Evolutionary conservation across 1,284 basidiomycete species (phyloP).

Genomic region (Mycena sp.): DNA sequence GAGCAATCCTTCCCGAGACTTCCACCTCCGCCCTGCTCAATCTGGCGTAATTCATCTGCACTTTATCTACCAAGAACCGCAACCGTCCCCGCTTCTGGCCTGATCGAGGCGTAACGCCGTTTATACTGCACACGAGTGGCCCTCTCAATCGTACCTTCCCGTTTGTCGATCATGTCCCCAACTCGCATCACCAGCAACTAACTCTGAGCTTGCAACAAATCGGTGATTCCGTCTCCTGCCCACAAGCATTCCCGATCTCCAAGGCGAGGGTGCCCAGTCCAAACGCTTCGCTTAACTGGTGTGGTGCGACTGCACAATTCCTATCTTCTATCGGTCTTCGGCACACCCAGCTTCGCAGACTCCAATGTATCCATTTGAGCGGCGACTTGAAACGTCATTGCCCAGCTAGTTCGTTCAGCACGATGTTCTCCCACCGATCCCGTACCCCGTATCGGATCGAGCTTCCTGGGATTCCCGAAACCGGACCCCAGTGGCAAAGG

Average conservation of each 20-base stretch:
- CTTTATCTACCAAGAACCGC: constrained; percentile 1
- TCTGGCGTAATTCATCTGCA: background rate
- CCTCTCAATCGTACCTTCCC: constrained; percentile 11
- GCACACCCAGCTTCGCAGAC: constrained; percentile 12
- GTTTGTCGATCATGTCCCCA: constrained; percentile 22
- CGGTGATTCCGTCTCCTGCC: constrained; percentile 19
- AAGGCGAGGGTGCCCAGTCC: background rate
- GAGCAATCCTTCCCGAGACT: constrained; percentile 6
- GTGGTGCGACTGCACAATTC: constrained; percentile 20
- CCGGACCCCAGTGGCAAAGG: constrained; percentile 13
- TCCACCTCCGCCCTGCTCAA: background rate
- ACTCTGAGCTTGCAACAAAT: constrained; percentile 23
- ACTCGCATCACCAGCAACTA: constrained; percentile 12
- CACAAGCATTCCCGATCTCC: constrained; percentile 20
- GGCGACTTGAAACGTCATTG: constrained; percentile 25
- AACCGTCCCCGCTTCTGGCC: constrained; percentile 1
- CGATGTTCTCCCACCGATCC: constrained; percentile 26
- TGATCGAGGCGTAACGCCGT: constrained; percentile 18
- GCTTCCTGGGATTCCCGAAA: constrained; percentile 20
- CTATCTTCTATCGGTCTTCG: constrained; percentile 12
- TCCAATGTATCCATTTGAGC: constrained; percentile 3
- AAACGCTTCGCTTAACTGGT: background rate
- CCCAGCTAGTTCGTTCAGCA: constrained; percentile 10
- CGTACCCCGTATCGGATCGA: constrained; percentile 21
- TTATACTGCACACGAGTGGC: constrained; percentile 11